A percentile compares a stretch with the other conserved stretches of the same genome.
Conservation (phyloP, 2,329 filamentous ascomycete species). For the Monosporascus sp. region DNA sequence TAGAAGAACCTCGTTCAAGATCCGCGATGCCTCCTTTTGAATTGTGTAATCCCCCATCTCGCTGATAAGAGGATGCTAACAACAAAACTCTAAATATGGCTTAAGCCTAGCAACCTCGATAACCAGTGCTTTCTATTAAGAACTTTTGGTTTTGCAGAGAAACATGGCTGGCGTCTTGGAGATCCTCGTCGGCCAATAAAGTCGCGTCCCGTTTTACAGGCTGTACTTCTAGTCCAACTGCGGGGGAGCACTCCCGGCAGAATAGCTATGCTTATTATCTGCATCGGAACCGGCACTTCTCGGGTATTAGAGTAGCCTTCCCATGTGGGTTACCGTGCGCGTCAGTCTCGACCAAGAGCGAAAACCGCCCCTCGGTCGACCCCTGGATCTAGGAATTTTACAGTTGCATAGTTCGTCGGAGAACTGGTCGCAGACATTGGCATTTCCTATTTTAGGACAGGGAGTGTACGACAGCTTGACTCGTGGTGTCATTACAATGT, state of each 20-base stretch:
- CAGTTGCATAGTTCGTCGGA: too few relatives aligned
- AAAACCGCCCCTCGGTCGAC: too few relatives aligned
- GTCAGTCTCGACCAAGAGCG: too few relatives aligned
- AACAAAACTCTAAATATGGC: too few relatives aligned
- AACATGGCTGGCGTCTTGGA: too few relatives aligned
- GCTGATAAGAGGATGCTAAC: background rate
- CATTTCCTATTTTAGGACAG: too few relatives aligned
- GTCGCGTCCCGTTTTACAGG: background rate
- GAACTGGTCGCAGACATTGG: too few relatives aligned
- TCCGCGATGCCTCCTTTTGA: constrained; percentile 23
- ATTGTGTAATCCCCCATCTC: constrained; percentile 16
- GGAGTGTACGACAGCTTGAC: too few relatives aligned
- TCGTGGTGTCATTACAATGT: background rate
- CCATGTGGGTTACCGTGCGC: background rate
- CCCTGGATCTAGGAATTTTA: too few relatives aligned
- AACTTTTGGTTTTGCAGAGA: too few relatives aligned
- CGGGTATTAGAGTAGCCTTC: background rate
- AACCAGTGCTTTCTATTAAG: too few relatives aligned
- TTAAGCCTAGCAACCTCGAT: too few relatives aligned
- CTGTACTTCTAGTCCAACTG: background rate
- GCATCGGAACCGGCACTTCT: background rate
- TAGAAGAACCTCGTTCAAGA: constrained; percentile 19
- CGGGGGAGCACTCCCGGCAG: background rate
- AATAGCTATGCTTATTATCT: background rate
- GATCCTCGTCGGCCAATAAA: background rate